Conservation (phyloP, 306 rosid genomes). For the Lathyrus aphaca region DNA sequence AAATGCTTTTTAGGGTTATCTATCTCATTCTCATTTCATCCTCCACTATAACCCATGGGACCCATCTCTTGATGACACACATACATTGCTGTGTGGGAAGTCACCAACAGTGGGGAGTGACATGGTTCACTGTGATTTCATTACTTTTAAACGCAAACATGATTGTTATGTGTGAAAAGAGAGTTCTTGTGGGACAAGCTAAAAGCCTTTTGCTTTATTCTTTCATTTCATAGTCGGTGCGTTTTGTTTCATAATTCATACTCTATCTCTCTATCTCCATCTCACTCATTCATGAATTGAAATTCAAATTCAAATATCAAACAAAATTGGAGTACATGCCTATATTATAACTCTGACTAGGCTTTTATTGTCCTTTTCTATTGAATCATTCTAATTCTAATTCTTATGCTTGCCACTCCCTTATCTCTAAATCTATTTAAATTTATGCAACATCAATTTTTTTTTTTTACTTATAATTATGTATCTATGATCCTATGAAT, state of each 20-base stretch:
- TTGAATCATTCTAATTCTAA: slow-evolving; percentile 33
- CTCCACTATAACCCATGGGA: slow-evolving; percentile 29
- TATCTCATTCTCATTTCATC: slow-evolving; percentile 8
- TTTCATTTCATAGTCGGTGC: slow-evolving; percentile 66
- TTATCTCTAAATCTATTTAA: no score
- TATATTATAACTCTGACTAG: slow-evolving; percentile 42
- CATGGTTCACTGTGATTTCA: slow-evolving; percentile 44
- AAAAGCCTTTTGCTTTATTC: slow-evolving; percentile 34
- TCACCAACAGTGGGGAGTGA: slow-evolving; percentile 47
- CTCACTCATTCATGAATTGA: slow-evolving; percentile 8
- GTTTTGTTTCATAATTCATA: slow-evolving; percentile 15
- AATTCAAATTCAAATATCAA: slow-evolving; percentile 30
- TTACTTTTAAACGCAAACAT: slow-evolving; percentile 70
- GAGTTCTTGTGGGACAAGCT: slow-evolving; percentile 69
- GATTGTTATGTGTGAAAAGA: slow-evolving; percentile 63
- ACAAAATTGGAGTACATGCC: slow-evolving; percentile 3
- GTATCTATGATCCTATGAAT: neutral
- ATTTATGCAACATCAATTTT: neutral
- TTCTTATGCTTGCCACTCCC: neutral
- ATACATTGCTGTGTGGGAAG: slow-evolving; percentile 29
- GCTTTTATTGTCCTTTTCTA: slow-evolving; percentile 46
- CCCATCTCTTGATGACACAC: slow-evolving; percentile 12
- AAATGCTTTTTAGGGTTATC: slow-evolving; percentile 16
- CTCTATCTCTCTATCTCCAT: slow-evolving; percentile 29
- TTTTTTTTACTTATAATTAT: neutral